These are phyloP conservation scores for Lepiota subincarnata DNA, from an alignment of 768 basidiomycete species.

Conservation along the genomic window DNA sequence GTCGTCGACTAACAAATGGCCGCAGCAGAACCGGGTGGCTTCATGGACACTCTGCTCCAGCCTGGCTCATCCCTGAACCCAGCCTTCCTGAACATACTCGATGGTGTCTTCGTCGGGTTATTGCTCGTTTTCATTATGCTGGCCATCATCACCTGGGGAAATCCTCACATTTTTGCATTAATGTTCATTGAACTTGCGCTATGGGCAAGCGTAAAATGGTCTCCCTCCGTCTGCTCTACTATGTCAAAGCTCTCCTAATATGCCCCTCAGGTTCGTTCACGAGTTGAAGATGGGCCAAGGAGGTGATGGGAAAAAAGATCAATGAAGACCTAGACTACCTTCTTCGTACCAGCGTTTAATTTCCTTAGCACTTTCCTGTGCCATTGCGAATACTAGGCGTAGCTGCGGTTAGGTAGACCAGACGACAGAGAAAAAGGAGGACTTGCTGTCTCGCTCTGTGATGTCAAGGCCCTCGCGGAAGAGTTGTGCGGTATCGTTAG, in stretches of 20 bases:
- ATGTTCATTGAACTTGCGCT: conserved; percentile 62
- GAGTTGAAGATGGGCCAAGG: conserved; percentile 44
- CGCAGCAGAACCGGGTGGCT: conserved; percentile 18
- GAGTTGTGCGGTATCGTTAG: conserved; percentile 58
- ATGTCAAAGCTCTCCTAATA: conserved; percentile 12
- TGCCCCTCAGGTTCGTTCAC: conserved; percentile 53
- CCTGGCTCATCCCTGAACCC: conserved; percentile 79
- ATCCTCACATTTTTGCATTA: conserved; percentile 61
- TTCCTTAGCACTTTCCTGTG: conserved; percentile 74
- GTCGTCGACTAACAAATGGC: conserved; percentile 1
- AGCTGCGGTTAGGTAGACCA: conserved; percentile 7
- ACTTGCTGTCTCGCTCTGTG: conserved; percentile 88
- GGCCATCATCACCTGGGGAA: conserved; percentile 60
- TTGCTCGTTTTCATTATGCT: conserved; percentile 55
- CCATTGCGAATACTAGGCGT: conserved; percentile 71
- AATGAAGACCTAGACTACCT: conserved; percentile 36
- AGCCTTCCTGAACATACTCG: conserved; percentile 58
- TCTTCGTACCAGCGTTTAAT: conserved; percentile 87
- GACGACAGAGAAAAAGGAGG: not conserved
- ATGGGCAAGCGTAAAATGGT: conserved; percentile 85
- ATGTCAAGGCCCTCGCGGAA: conserved; percentile 91
- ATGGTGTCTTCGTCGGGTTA: conserved; percentile 55
- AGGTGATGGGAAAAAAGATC: conserved; percentile 24
- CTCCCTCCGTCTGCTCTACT: conserved; percentile 18
- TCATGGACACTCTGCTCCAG: conserved; percentile 56